Percentiles rank a stretch among this genome's conserved stretches.
phyloP scores from a whole-genome alignment of 768 basidiomycete genomes.

The Leucogyrophana mollusca region DNA sequence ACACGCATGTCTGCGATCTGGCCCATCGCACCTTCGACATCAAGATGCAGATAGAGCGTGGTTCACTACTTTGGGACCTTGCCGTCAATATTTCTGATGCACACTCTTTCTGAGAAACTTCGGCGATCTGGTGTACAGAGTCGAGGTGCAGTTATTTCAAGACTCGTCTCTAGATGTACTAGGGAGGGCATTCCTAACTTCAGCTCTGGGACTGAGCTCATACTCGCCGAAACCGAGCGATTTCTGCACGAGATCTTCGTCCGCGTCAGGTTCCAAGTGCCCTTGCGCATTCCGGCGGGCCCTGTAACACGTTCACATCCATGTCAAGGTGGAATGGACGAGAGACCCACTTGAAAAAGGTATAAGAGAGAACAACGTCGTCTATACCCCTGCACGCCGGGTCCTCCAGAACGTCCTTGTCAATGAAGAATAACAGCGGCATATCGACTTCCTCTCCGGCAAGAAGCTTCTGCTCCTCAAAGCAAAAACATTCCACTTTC shows the following conservation, averaged over 20 bases:
- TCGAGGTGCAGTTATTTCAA: neutral
- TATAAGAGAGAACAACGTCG: slow-evolving; percentile 93
- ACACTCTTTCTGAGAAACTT: too few species aligned
- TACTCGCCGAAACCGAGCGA: slow-evolving; percentile 76
- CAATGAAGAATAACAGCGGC: slow-evolving; percentile 98
- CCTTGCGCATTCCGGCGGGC: slow-evolving; percentile 84
- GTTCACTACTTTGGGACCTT: too few species aligned
- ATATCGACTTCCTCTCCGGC: slow-evolving; percentile 98
- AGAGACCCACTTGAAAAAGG: slow-evolving; percentile 84
- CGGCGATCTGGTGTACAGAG: neutral
- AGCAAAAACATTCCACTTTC: slow-evolving; percentile 99
- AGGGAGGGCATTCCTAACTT: slow-evolving; percentile 25
- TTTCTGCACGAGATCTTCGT: slow-evolving; percentile 72
- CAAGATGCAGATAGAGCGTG: too few species aligned
- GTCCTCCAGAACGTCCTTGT: slow-evolving; percentile 94
- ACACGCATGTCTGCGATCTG: too few species aligned
- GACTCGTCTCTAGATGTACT: too few species aligned
- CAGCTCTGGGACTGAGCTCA: slow-evolving; percentile 41
- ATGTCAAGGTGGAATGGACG: neutral
- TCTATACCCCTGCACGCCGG: slow-evolving; percentile 83
- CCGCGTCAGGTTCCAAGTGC: slow-evolving; percentile 88
- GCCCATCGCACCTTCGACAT: too few species aligned
- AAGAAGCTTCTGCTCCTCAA: slow-evolving; percentile 94
- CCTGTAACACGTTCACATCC: slow-evolving; percentile 36
- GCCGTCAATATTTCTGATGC: too few species aligned